phyloP scores from a whole-genome alignment of 495 filamentous ascomycete genomes.

The Bryoglossum gracile region DNA sequence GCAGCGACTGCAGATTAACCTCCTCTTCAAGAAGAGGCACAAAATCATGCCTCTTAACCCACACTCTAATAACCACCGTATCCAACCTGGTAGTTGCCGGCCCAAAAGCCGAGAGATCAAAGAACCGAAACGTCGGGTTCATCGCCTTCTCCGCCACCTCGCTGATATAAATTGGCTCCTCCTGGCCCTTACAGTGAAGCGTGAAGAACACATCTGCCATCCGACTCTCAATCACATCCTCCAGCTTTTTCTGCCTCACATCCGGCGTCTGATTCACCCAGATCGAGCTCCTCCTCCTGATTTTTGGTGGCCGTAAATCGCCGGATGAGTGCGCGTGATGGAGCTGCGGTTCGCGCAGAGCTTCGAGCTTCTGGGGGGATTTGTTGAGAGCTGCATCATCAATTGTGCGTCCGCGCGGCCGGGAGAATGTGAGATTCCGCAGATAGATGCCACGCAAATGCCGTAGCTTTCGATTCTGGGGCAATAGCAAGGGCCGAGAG shows the following conservation, averaged over 20 bases:
- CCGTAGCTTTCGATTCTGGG: conserved; percentile 79
- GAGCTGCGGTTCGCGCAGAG: conserved; percentile 41
- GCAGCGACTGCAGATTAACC: conserved; percentile 60
- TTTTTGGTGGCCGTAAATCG: conserved; percentile 45
- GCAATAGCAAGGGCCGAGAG: conserved; percentile 38
- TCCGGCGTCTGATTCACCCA: conserved; percentile 61
- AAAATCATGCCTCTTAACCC: conserved; percentile 63
- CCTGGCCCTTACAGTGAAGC: conserved; percentile 57
- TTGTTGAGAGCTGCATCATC: conserved; percentile 80
- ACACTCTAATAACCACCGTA: conserved; percentile 62
- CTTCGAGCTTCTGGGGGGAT: conserved; percentile 60
- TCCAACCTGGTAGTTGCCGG: conserved; percentile 58
- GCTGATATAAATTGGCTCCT: conserved; percentile 83
- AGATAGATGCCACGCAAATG: conserved; percentile 83
- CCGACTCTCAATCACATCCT: conserved; percentile 59
- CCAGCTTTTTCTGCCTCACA: conserved; percentile 65
- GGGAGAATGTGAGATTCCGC: conserved; percentile 69
- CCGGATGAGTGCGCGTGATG: conserved; percentile 70
- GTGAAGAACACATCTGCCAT: conserved; percentile 90
- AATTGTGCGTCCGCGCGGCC: conserved; percentile 63
- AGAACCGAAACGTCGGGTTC: conserved; percentile 85
- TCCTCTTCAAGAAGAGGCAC: conserved; percentile 63
- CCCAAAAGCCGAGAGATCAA: conserved; percentile 67
- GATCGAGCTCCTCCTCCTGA: conserved; percentile 60
- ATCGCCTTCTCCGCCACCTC: conserved; percentile 72